Evolutionary conservation across 73 alveolate species (phyloP).

Genomic region (Effrenium voratum): DNA sequence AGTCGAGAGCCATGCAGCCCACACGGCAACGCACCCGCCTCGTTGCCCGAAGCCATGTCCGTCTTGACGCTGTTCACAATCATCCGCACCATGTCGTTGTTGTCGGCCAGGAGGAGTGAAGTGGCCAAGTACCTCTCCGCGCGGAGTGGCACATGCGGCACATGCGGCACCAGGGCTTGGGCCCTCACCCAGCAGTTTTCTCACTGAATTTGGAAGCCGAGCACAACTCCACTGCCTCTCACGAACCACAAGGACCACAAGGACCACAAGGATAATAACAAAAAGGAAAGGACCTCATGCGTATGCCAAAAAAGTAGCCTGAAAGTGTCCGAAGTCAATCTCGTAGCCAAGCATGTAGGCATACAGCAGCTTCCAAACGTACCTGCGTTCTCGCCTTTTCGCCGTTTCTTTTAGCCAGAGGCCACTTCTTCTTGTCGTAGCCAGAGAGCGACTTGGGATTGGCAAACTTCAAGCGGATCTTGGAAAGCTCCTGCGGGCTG

Average conservation of each 20-base stretch:
- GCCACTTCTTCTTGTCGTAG: slow-evolving; percentile 97
- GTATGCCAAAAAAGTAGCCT: slow-evolving; percentile 94
- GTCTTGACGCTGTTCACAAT: slow-evolving; percentile 98
- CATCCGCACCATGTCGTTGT: slow-evolving; percentile 95
- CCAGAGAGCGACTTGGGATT: slow-evolving; percentile 97
- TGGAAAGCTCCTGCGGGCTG: slow-evolving; percentile 95
- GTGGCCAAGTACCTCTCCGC: slow-evolving; percentile 67
- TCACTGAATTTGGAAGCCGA: slow-evolving; percentile 97
- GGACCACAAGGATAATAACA: not conserved
- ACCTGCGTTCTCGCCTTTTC: slow-evolving; percentile 24
- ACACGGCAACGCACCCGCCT: slow-evolving; percentile 45
- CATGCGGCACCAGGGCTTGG: slow-evolving; percentile 95
- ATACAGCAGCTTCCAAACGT: slow-evolving; percentile 98
- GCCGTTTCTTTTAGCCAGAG: not conserved
- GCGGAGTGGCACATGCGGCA: not conserved
- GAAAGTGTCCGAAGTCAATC: slow-evolving; percentile 97
- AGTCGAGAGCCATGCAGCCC: not conserved
- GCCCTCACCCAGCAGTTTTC: slow-evolving; percentile 98
- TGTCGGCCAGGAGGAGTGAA: slow-evolving; percentile 79
- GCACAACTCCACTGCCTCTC: slow-evolving; percentile 90
- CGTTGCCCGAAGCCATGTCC: slow-evolving; percentile 98
- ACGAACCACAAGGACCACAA: not conserved
- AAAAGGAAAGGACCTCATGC: not conserved
- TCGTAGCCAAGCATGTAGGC: slow-evolving; percentile 98
- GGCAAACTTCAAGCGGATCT: slow-evolving; percentile 97